A percentile compares a stretch with the other conserved stretches of the same genome.
phyloP scores from a whole-genome alignment of 2,329 filamentous ascomycete genomes.

The Lecanicillium sp. region DNA sequence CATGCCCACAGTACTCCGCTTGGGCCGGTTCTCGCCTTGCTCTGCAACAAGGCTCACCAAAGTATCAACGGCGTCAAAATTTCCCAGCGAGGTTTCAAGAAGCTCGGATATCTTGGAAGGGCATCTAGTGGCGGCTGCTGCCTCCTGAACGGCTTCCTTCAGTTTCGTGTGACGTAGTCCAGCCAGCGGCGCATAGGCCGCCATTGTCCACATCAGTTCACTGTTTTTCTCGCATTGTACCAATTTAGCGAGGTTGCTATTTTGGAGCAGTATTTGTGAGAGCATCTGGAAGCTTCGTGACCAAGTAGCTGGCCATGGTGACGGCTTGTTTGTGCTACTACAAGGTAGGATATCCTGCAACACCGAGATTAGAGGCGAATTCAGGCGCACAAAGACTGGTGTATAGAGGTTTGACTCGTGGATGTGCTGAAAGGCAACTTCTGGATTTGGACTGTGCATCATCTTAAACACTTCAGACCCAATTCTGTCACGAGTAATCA shows the following conservation, averaged over 20 bases:
- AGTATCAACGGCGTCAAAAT: constrained; percentile 7
- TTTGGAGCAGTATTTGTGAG: background rate
- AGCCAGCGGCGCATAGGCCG: constrained; percentile 10
- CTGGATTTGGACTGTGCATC: constrained; percentile 7
- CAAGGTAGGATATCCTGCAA: background rate
- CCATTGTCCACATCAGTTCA: constrained; percentile 11
- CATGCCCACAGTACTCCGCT: constrained; percentile 11
- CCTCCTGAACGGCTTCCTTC: constrained; percentile 9
- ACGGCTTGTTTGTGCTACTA: background rate
- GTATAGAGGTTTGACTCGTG: constrained; percentile 7
- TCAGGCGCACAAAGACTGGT: constrained; percentile 10
- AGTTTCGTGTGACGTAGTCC: constrained; percentile 6
- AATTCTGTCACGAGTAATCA: constrained; percentile 12
- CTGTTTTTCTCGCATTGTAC: constrained; percentile 4
- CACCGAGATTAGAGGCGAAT: constrained; percentile 2
- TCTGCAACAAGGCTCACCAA: constrained; percentile 1
- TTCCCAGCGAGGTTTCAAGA: constrained; percentile 7
- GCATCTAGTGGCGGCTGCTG: constrained; percentile 6
- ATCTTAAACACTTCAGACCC: constrained; percentile 11
- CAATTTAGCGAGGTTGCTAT: constrained; percentile 7
- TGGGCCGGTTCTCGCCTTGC: background rate
- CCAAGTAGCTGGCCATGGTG: constrained; percentile 10
- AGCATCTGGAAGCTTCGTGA: constrained; percentile 7
- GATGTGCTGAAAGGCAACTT: constrained; percentile 7
- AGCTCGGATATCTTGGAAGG: constrained; percentile 8